A percentile compares a stretch with the other conserved stretches of the same genome.
Conservation (phyloP, 2,329 filamentous ascomycete species). For the Ascomycota sp. region DNA sequence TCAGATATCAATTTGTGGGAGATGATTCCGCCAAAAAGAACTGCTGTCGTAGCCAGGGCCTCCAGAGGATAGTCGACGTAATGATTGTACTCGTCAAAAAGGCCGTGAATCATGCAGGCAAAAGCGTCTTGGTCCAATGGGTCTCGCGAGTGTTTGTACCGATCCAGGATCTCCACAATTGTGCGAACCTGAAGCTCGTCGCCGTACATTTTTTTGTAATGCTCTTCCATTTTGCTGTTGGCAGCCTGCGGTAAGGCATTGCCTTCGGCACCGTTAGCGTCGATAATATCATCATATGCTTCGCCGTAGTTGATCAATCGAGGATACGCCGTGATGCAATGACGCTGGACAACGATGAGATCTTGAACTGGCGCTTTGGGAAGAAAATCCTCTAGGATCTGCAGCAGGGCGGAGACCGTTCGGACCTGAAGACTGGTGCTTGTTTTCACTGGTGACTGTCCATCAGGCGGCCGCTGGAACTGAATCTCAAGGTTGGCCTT, state of each 20-base stretch:
- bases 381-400: constrained; percentile 52
- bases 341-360: constrained; percentile 59
- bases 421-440: constrained; percentile 64
- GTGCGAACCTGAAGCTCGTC: constrained; percentile 69
- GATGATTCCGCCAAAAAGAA: constrained; percentile 90
- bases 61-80: constrained; percentile 93
- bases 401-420: constrained; percentile 60
- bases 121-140: constrained; percentile 81
- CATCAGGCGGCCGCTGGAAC: constrained; percentile 47
- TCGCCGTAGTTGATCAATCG: constrained; percentile 90
- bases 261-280: constrained; percentile 59
- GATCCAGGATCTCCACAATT: constrained; percentile 63
- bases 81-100: constrained; percentile 92
- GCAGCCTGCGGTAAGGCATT: constrained; percentile 60
- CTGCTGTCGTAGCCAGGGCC: constrained; percentile 80
- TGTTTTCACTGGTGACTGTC: constrained; percentile 28
- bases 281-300: constrained; percentile 76
- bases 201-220: constrained; percentile 96
- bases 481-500: constrained; percentile 65
- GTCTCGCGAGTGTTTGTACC: constrained; percentile 72
- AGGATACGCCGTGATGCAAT: constrained; percentile 80
- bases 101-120: constrained; percentile 90
- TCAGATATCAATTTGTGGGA: constrained; percentile 79
- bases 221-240: constrained; percentile 83
- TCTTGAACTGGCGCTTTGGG: constrained; percentile 38